Conservation (phyloP, 345 rosid species). For the Citrus glauca region DNA sequence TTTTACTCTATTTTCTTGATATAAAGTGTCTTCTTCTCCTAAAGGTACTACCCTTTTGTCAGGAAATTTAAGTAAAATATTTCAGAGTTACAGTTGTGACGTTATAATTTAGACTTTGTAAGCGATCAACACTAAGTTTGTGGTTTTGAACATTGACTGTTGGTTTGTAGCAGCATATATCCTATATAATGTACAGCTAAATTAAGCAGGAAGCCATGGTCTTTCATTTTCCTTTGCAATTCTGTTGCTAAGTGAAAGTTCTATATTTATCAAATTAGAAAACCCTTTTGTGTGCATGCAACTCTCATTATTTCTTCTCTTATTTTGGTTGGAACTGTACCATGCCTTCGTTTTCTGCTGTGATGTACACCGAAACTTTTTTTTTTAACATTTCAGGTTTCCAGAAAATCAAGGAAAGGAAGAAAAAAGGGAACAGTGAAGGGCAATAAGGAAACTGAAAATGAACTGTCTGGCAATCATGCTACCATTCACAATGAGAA, state of each 20-base stretch:
- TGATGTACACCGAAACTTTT: slow-evolving; percentile 7
- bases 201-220: neutral
- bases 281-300: neutral
- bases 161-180: neutral
- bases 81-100: neutral
- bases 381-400: slow-evolving; percentile 54
- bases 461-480: slow-evolving; percentile 33
- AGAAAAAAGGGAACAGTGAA: slow-evolving; percentile 46
- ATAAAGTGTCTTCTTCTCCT: neutral
- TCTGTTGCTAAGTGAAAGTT: neutral
- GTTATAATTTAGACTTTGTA: neutral
- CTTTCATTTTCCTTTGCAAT: neutral
- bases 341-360: neutral
- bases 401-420: slow-evolving; percentile 67
- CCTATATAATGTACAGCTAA: neutral
- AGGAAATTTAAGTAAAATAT: neutral
- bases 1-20: neutral
- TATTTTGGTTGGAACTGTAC: neutral
- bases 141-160: neutral
- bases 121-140: neutral
- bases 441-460: slow-evolving; percentile 36
- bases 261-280: neutral
- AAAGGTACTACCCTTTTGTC: neutral
- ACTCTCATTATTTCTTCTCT: neutral
- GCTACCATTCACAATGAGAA: slow-evolving; percentile 30